Evolutionary conservation across 306 rosid genomes (phyloP), one percentile per base, ranked within the genome.

Genomic region (Corylus americana): DNA sequence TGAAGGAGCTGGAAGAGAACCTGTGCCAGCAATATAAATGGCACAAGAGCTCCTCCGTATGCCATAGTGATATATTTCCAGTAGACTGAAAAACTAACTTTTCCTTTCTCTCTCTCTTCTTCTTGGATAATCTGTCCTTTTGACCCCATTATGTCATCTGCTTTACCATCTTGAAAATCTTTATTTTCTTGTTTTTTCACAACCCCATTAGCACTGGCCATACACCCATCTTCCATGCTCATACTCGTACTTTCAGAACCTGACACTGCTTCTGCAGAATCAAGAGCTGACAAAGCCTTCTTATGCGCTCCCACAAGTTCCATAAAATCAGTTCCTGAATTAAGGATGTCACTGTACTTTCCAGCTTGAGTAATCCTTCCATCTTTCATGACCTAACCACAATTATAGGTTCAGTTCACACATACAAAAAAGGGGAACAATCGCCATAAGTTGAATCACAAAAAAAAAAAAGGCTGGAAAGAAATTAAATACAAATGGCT

Each of bases 91-190:
- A 92, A 73, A 48, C 92, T 92, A 80, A 92, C 97, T 79, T 13
- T 86, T 54, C 97, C 98, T 82, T 91, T 92, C 88, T 85, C 97
- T 80, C 98, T 91, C 85, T 92, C 98, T 87, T 94, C 98, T 77
- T 91, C 97, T 82, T 92, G 92, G 81, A 94, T 90, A 85, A 94
- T 90, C 71, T 92, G 97, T 64, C 91, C 90, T 81, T 85, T 70
- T 45, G 87, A 81, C 71, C 77, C 83, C 18, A 50, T 80, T 66
- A n/a, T 71, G 55, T 74, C 85, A 42, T 83, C 89, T 61, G 31
- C 70, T 85, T 82, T 83, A 70, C 78, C 71, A 74, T 87, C 86
- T 77, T 75, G 82, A 42, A 48, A 74, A 62, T 84, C 75, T 62
- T 51, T 67, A 35, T 70, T 81, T 78, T 58, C 87, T 70, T 78